Evolutionary conservation across 257 asterid species (phyloP).

Genomic region (Petunia secreta): DNA sequence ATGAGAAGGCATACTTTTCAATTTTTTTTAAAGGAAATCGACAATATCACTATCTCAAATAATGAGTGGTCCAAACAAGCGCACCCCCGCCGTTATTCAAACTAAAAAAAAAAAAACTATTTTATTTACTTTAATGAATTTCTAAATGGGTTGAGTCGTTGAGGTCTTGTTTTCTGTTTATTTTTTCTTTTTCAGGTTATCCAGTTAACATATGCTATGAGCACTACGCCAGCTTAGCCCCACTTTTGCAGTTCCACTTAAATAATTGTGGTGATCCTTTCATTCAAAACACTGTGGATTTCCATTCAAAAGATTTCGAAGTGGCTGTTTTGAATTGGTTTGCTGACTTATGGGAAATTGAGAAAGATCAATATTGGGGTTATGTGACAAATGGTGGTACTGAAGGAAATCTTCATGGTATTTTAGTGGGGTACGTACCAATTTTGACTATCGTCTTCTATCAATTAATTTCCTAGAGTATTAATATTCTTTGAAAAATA

Average conservation of each 20-base stretch:
- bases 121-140: not conserved
- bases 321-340: conserved; percentile 39
- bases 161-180: not conserved
- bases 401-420: conserved; percentile 39
- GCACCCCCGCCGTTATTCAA: too few relatives aligned
- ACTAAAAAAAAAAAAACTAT: too few relatives aligned
- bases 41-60: too few relatives aligned
- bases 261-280: conserved; percentile 44
- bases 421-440: conserved; percentile 33
- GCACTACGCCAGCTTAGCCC: conserved; percentile 28
- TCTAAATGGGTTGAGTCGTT: not conserved
- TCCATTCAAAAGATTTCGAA: conserved; percentile 38
- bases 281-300: conserved; percentile 25
- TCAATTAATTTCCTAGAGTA: not conserved
- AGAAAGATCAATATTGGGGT: conserved; percentile 36
- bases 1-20: too few relatives aligned
- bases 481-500: too few relatives aligned
- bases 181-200: conserved; percentile 24
- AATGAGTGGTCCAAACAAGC: too few relatives aligned
- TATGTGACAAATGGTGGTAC: conserved; percentile 40
- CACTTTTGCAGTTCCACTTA: conserved; percentile 31
- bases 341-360: conserved; percentile 35
- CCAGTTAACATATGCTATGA: conserved; percentile 28
- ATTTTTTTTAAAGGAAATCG: too few relatives aligned
- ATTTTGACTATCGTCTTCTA: not conserved